phyloP scores from a whole-genome alignment of 805 yeast genomes.

The Ogataea paraovalis region DNA sequence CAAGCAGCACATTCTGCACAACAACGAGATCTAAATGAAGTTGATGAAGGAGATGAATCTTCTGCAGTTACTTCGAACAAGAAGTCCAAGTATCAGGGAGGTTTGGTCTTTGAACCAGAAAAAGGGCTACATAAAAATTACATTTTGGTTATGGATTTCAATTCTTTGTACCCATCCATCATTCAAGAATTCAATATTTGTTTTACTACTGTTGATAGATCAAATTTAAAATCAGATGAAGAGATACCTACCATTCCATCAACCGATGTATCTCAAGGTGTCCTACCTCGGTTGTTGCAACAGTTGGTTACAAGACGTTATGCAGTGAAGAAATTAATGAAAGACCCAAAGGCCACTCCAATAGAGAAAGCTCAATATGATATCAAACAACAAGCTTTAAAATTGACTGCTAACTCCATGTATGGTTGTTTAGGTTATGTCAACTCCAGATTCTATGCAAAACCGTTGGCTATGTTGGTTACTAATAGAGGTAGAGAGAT shows the following conservation, averaged over 20 bases:
- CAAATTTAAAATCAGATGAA: constrained; percentile 41
- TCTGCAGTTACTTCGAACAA: constrained; percentile 42
- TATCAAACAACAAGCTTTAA: constrained; percentile 92
- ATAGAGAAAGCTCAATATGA: constrained; percentile 80
- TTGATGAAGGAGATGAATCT: constrained; percentile 35
- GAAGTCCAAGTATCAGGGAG: constrained; percentile 31
- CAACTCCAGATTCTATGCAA: constrained; percentile 89
- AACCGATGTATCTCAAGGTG: constrained; percentile 60
- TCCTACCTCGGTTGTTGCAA: constrained; percentile 78
- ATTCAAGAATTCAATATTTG: constrained; percentile 97
- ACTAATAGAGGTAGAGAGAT: constrained; percentile 95
- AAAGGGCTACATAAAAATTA: constrained; percentile 89
- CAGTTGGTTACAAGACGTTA: constrained; percentile 87
- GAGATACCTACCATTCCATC: constrained; percentile 70
- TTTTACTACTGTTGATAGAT: constrained; percentile 88
- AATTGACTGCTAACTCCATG: constrained; percentile 98
- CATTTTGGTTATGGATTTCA: constrained; percentile 95
- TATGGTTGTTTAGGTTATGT: constrained; percentile 96
- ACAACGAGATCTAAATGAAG: constrained; percentile 15
- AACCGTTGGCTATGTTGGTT: constrained; percentile 92
- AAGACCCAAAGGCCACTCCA: constrained; percentile 61
- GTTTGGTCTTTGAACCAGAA: constrained; percentile 94
- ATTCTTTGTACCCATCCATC: constrained; percentile 93
- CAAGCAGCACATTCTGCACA: constrained; percentile 11
- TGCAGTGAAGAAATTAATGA: constrained; percentile 83